A percentile compares a stretch with the other conserved stretches of the same genome.
Evolutionary conservation across 768 basidiomycete genomes (phyloP).

Genomic region (Lentinula aciculospora): DNA sequence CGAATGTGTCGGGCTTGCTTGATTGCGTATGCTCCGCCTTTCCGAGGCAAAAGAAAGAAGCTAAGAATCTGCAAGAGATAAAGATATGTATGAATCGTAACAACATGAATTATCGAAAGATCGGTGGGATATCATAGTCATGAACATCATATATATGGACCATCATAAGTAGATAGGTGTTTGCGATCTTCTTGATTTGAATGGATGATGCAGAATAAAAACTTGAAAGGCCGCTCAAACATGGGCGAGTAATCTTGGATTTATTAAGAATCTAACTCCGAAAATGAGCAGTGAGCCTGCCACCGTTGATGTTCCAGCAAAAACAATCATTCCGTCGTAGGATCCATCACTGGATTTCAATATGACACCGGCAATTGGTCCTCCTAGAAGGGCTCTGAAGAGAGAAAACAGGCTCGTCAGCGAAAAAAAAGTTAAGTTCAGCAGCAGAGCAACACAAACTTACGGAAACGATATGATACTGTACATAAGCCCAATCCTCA

Average conservation of each 20-base stretch:
- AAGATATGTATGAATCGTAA: neutral
- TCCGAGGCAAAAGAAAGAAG: too few relatives aligned
- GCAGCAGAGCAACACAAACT: slow-evolving; percentile 28
- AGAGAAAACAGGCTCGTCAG: neutral
- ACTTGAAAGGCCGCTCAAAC: slow-evolving; percentile 24
- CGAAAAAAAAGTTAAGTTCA: neutral
- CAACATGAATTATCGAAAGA: too few relatives aligned
- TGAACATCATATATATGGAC: neutral
- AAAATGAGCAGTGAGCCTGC: slow-evolving; percentile 55
- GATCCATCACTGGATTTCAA: slow-evolving; percentile 38
- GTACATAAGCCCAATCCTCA: slow-evolving; percentile 60
- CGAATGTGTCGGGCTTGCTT: too few relatives aligned
- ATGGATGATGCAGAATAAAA: neutral
- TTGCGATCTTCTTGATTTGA: neutral
- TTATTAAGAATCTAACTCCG: slow-evolving; percentile 39
- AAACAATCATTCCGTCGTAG: slow-evolving; percentile 48
- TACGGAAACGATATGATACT: slow-evolving; percentile 65
- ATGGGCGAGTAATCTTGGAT: slow-evolving; percentile 34
- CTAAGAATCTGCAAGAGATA: neutral
- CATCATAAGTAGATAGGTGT: neutral
- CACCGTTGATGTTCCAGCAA: slow-evolving; percentile 55
- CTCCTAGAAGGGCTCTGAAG: slow-evolving; percentile 54
- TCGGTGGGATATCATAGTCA: neutral
- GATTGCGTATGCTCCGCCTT: too few relatives aligned
- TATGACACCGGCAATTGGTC: slow-evolving; percentile 58